phyloP scores from a whole-genome alignment of 2,329 filamentous ascomycete genomes.

The Verticillium longisporum region DNA sequence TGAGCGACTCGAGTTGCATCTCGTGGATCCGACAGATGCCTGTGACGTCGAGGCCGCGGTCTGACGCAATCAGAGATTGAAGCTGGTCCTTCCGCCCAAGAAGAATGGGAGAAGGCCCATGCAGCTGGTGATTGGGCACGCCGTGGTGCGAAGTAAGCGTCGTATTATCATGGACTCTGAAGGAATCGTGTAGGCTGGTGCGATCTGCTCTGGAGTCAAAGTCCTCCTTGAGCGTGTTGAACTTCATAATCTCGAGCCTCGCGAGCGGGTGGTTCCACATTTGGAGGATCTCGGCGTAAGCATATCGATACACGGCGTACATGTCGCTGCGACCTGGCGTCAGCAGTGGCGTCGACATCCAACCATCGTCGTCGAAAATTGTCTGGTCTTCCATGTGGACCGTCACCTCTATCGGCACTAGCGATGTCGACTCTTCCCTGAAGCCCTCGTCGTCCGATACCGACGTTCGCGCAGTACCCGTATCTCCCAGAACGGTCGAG shows the following conservation, averaged over 20 bases:
- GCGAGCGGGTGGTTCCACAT: conserved; percentile 58
- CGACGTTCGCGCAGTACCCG: conserved; percentile 41
- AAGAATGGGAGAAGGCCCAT: conserved; percentile 43
- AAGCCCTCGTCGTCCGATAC: conserved; percentile 47
- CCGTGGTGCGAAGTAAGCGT: conserved; percentile 6
- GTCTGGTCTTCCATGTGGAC: conserved; percentile 54
- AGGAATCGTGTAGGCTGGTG: conserved; percentile 25
- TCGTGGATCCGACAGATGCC: conserved; percentile 59
- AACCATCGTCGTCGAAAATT: conserved; percentile 64
- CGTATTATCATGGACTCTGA: conserved; percentile 28
- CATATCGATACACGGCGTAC: conserved; percentile 55
- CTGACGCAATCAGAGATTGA: conserved; percentile 41
- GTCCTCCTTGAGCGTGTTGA: conserved; percentile 54
- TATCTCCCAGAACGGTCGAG: conserved; percentile 37
- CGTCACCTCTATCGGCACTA: conserved; percentile 44
- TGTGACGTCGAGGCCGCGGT: conserved; percentile 54
- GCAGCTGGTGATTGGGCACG: conserved; percentile 17
- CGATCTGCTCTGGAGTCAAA: conserved; percentile 18
- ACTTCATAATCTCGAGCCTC: conserved; percentile 62
- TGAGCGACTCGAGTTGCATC: conserved; percentile 52
- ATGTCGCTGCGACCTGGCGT: conserved; percentile 39
- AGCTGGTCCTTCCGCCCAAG: conserved; percentile 50
- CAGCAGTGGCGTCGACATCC: conserved; percentile 52
- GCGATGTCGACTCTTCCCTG: conserved; percentile 35
- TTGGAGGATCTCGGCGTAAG: conserved; percentile 63